Evolutionary conservation across 225 moss, liverwort and hornwort genomes (phyloP).

Genomic region (Marchantia paleacea): DNA sequence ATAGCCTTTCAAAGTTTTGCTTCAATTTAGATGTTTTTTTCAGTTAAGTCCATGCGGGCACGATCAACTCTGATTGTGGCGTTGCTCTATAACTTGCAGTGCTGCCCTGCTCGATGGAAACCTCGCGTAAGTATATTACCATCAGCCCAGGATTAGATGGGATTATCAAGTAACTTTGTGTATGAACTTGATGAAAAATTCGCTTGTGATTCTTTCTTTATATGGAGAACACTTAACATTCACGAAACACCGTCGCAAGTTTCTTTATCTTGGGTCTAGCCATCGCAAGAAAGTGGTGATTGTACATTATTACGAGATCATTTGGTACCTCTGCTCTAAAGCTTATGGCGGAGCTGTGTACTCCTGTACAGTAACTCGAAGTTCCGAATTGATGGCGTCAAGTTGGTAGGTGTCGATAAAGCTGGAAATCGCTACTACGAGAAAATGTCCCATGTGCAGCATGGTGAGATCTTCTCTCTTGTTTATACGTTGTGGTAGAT

Average conservation of each 20-base stretch:
- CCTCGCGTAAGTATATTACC: conserved; percentile 30
- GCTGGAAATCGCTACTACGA: conserved; percentile 76
- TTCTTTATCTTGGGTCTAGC: background rate
- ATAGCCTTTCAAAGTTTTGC: background rate
- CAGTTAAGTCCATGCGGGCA: background rate
- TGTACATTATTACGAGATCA: background rate
- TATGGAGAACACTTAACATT: too few species aligned
- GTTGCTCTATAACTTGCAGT: conserved; percentile 18
- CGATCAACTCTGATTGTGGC: conserved; percentile 3
- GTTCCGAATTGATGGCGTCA: conserved; percentile 55
- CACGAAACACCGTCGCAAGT: too few species aligned
- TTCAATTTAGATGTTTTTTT: background rate
- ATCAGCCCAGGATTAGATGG: too few species aligned
- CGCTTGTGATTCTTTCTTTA: background rate
- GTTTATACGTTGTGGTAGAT: background rate
- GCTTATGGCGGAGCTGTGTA: background rate
- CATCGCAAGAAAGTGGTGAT: background rate
- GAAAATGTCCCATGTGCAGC: conserved; percentile 61
- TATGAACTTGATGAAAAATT: background rate
- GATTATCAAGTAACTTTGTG: background rate
- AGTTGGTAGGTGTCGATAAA: conserved; percentile 63
- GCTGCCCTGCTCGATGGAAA: conserved; percentile 42
- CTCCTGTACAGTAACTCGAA: conserved; percentile 53
- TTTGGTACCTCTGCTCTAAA: too few species aligned
- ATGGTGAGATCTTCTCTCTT: conserved; percentile 42